Evolutionary conservation across 768 basidiomycete genomes (phyloP), one percentile per base, ranked within the genome.

Genomic region (Tulasnella sp.): DNA sequence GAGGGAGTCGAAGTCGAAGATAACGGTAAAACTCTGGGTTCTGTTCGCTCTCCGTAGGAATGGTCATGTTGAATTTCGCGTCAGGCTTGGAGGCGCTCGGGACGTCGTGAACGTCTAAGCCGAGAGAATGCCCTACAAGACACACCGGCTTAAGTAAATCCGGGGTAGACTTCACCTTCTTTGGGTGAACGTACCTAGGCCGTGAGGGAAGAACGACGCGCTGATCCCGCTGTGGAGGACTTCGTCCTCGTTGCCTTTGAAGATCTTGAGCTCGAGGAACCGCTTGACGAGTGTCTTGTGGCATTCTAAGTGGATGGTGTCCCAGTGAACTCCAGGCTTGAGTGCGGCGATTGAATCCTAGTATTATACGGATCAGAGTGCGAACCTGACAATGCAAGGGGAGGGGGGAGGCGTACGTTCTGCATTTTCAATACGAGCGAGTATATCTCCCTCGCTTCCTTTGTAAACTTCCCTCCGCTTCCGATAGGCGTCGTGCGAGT

Each of bases 71-170:
- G 41, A 72, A 64, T 22, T 62, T 63, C 36, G 26, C 39, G 17
- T 81, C 80, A n/a, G 90, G 92, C 78, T 88, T 92, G 79, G 86
- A 90, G n/a, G 90, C 89, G 62, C 84, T 86, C 0, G 93, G 91
- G 1, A 91, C 92, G 77, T 97, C 95, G 78, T 97, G 96, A 1
- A 98, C 95, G 78, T 98, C 96, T 80, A 97, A 83, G 12, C 96
- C 96, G 47, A 98, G 82, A 6, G 91, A 91, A 78, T 98, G 95
- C 0, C 94, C 94, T 42, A 91, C 5, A 34, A n/a, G n/a, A n/a
- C n/a, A n/a, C n/a, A n/a, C n/a, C n/a, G n/a, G n/a, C n/a, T n/a
- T n/a, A n/a, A n/a, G n/a, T n/a, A n/a, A n/a, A n/a, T n/a, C n/a
- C n/a, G n/a, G n/a, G n/a, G n/a, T n/a, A n/a, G n/a, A n/a, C n/a